Percentiles rank a stretch among this genome's conserved stretches.
These are phyloP conservation scores for Trametes maxima DNA, from an alignment of 768 basidiomycete species.

Conservation along the genomic window DNA sequence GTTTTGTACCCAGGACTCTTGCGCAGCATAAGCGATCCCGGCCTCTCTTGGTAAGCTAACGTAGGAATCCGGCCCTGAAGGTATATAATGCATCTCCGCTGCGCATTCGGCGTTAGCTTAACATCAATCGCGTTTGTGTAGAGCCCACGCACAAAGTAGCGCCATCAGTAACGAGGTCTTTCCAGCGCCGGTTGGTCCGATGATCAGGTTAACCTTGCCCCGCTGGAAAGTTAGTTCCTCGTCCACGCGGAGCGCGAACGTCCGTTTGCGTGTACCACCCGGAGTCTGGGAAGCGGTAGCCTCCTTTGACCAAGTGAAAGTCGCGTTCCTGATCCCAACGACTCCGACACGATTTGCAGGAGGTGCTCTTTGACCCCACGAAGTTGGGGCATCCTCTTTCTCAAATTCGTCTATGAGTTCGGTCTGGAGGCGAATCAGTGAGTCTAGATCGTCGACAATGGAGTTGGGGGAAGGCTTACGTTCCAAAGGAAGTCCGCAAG, in stretches of 20 bases:
- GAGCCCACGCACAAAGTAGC: conserved; percentile 16
- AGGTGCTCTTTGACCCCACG: not conserved
- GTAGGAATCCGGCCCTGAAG: conserved; percentile 38
- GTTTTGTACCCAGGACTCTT: conserved; percentile 53
- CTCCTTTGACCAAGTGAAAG: conserved; percentile 24
- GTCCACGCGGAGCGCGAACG: conserved; percentile 51
- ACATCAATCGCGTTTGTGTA: not conserved
- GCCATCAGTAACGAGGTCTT: conserved; percentile 56
- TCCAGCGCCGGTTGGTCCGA: conserved; percentile 59
- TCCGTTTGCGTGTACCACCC: conserved; percentile 30
- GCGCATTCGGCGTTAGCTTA: not conserved
- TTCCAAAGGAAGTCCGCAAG: conserved; percentile 43
- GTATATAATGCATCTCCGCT: conserved; percentile 38
- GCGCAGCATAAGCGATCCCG: conserved; percentile 51
- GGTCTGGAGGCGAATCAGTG: conserved; percentile 10
- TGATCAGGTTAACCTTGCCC: conserved; percentile 54
- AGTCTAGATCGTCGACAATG: not conserved
- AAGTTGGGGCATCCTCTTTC: not conserved
- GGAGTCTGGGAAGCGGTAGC: conserved; percentile 4
- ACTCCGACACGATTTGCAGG: conserved; percentile 10
- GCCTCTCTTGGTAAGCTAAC: conserved; percentile 46
- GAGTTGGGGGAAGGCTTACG: conserved; percentile 4
- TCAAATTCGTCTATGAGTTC: conserved; percentile 26
- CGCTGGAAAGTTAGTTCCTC: conserved; percentile 54
- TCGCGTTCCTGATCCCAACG: conserved; percentile 22